Conservation (phyloP, 805 yeast species). For the Candida ulmi region DNA sequence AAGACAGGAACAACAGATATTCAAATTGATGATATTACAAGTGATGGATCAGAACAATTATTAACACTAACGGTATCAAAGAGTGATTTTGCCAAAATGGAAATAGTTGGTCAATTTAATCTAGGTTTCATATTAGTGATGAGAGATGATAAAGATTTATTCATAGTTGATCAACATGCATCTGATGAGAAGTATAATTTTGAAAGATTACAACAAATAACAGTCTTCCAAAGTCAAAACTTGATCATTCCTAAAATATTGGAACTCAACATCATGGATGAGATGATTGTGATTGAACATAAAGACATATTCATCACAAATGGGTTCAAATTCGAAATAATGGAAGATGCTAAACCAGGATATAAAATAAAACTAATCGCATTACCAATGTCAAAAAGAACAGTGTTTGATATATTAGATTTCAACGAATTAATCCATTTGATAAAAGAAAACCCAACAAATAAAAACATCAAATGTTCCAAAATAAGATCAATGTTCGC, state of each 20-base stretch:
- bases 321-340: constrained; percentile 63
- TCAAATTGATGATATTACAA: constrained; percentile 35
- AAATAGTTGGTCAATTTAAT: constrained; percentile 88
- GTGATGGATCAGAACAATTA: constrained; percentile 50
- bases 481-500: constrained; percentile 85
- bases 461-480: constrained; percentile 50
- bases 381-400: constrained; percentile 68
- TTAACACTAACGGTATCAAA: constrained; percentile 62
- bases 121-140: constrained; percentile 86
- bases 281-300: constrained; percentile 61
- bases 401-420: constrained; percentile 58
- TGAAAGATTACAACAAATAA: constrained; percentile 56
- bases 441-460: constrained; percentile 50
- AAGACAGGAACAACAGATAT: constrained; percentile 3
- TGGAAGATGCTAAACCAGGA: constrained; percentile 52
- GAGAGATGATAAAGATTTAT: constrained; percentile 49
- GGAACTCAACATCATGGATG: constrained; percentile 74
- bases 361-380: constrained; percentile 47
- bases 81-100: constrained; percentile 69
- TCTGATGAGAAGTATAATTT: constrained; percentile 93
- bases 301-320: constrained; percentile 53
- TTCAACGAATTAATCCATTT: constrained; percentile 72
- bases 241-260: constrained; percentile 53
- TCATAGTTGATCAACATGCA: constrained; percentile 96
- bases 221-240: constrained; percentile 62